A percentile compares a stretch with the other conserved stretches of the same genome.
Conservation (phyloP, 192 early-diverging fungal genomes). For the Rhizophlyctis rosea region DNA sequence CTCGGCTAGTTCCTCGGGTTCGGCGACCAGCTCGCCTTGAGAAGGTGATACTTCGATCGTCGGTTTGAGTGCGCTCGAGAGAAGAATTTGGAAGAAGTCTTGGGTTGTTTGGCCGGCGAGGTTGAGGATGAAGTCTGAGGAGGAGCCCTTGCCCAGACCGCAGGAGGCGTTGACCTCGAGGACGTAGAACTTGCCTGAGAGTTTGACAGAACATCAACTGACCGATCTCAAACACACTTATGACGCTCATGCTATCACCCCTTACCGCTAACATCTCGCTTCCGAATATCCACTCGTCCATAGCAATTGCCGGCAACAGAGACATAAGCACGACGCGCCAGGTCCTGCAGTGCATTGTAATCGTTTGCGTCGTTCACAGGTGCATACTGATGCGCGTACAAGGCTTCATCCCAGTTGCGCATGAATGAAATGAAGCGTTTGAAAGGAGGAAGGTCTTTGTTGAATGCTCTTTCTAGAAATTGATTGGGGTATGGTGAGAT, state of each 20-base stretch:
- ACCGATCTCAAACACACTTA: no score
- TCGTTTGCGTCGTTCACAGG: constrained; percentile 29
- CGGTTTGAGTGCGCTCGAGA: constrained; percentile 24
- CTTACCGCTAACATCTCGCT: constrained; percentile 32
- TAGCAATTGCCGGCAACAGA: constrained; percentile 38
- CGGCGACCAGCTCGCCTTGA: constrained; percentile 8
- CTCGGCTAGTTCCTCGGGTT: constrained; percentile 20
- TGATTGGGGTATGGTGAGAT: no score
- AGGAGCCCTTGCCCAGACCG: constrained; percentile 36
- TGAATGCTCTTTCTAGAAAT: constrained; percentile 34
- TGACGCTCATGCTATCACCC: no score
- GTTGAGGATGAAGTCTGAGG: constrained; percentile 37
- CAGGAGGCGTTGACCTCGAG: constrained; percentile 36
- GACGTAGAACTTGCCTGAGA: constrained; percentile 33
- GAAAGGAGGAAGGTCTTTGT: constrained; percentile 35
- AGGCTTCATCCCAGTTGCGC: constrained; percentile 35
- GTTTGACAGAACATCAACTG: no score
- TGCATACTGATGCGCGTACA: constrained; percentile 25
- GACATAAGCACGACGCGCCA: constrained; percentile 32
- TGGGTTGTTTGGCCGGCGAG: constrained; percentile 41
- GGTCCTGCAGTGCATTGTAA: constrained; percentile 30
- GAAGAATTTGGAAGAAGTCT: constrained; percentile 39
- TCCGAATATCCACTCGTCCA: constrained; percentile 35
- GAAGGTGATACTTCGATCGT: neutral
- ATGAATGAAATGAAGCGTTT: constrained; percentile 34